These are phyloP conservation scores for Saposhnikovia divaricata DNA, from an alignment of 129 eudicot genomes.

Conservation along the genomic window DNA sequence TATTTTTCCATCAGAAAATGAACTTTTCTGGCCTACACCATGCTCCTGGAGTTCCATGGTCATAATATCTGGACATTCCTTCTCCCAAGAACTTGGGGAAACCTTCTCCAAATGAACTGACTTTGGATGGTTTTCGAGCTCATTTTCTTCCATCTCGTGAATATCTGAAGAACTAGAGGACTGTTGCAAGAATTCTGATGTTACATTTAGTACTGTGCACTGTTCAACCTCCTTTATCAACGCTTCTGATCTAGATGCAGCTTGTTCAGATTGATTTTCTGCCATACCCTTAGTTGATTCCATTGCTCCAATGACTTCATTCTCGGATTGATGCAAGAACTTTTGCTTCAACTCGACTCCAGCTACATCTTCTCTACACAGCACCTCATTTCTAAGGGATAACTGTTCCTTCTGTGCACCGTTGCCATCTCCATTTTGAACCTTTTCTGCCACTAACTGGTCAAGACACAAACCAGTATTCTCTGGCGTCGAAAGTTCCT, in stretches of 20 bases:
- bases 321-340: conserved; percentile 2
- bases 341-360: conserved; percentile 10
- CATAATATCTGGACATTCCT: conserved; percentile 18
- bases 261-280: conserved; percentile 7
- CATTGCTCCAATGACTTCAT: background rate
- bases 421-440: conserved; percentile 10
- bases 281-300: conserved; percentile 11
- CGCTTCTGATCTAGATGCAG: conserved; percentile 12
- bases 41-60: conserved; percentile 18
- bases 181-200: conserved; percentile 17
- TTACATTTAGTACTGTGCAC: background rate
- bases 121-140: conserved; percentile 13
- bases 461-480: conserved; percentile 17
- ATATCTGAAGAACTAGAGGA: conserved; percentile 17
- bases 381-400: conserved; percentile 7
- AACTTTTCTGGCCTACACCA: conserved; percentile 4
- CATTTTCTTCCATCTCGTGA: conserved; percentile 20
- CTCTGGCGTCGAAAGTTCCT: conserved; percentile 11
- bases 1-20: conserved; percentile 3
- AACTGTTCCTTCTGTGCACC: background rate
- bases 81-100: conserved; percentile 23
- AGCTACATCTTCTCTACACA: conserved; percentile 16
- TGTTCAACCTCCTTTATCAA: conserved; percentile 15
- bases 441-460: conserved; percentile 14
- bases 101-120: conserved; percentile 23